Evolutionary conservation across 352 stramenopile species (phyloP).

Genomic region (Globisporangium rhizosaccharum): DNA sequence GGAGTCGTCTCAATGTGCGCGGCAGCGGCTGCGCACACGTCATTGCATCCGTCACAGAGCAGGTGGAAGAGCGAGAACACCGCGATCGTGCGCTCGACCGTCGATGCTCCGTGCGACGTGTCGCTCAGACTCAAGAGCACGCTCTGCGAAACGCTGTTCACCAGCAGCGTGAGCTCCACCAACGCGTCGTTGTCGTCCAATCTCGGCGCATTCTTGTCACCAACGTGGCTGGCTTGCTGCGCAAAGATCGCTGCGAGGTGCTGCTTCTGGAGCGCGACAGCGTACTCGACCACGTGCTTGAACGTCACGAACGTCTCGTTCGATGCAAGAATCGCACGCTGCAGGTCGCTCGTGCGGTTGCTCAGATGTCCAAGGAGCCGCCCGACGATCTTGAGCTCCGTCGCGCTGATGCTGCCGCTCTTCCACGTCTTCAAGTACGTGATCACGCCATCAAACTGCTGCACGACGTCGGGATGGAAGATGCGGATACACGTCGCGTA

Average conservation of each 20-base stretch:
- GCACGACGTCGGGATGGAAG: conserved; percentile 38
- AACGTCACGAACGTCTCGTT: conserved; percentile 20
- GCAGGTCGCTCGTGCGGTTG: conserved; percentile 27
- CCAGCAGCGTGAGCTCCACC: conserved; percentile 30
- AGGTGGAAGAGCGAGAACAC: conserved; percentile 12
- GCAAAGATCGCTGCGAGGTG: conserved; percentile 14
- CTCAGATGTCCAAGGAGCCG: conserved; percentile 36
- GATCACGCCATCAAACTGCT: conserved; percentile 38
- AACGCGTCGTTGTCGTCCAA: conserved; percentile 15
- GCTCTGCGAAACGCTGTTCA: conserved; percentile 43
- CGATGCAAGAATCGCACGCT: conserved; percentile 20
- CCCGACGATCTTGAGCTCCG: conserved; percentile 40
- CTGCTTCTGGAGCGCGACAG: conserved; percentile 28
- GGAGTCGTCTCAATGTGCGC: background rate
- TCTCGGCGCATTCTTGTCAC: background rate
- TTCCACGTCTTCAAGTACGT: conserved; percentile 38
- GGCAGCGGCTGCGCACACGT: conserved; percentile 2
- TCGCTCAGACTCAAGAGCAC: conserved; percentile 20
- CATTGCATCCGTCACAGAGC: conserved; percentile 10
- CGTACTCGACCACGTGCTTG: conserved; percentile 28
- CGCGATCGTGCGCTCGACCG: background rate
- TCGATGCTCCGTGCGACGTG: background rate
- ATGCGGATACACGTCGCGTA: conserved; percentile 48
- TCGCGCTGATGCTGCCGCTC: conserved; percentile 19
- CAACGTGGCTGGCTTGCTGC: background rate